Evolutionary conservation across 768 basidiomycete genomes (phyloP), one percentile per base, ranked within the genome.

Genomic region (Coprinopsis marcescibilis): DNA sequence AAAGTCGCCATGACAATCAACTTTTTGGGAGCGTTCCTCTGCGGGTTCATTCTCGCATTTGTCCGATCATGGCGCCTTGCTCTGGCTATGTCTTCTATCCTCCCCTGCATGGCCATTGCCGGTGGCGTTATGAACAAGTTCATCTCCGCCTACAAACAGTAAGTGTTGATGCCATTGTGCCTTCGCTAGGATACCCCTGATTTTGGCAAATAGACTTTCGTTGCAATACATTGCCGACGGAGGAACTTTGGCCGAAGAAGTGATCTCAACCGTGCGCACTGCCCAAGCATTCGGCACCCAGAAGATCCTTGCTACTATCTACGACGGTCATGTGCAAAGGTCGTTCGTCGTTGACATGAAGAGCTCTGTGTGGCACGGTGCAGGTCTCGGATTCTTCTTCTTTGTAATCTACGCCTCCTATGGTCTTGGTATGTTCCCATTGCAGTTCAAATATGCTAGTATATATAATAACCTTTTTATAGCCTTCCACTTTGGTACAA

Each of bases 221-320:
- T 72, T 89, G 36, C 73, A 80, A 42, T 68, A 80, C 32, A 71
- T 89, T n/a, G 85, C 85, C 4, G 75, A 78, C 1, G 80, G 79
- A 12, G 89, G 89, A 15, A 78, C 76, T 2, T 60, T 91, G 14
- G 89, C 89, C 0, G 89, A 93, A 61, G 90, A 92, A 61, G 87
- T 86, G 57, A 84, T 93, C 50, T 81, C 85, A 1, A 81, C 83
- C 32, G 68, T 92, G 44, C 78, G 89, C 11, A 89, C 86, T 0
- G 77, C 85, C 2, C 85, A 91, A 43, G 89, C 90, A 0, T 93
- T 93, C 51, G 86, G 85, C 30, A 81, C 78, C 1, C 83, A 87
- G 64, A 62, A 57, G 7, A 70, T 68, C 24, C 67, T 93, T 34
- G 52, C 75, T 2, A 51, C 52, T 7, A 60, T 84, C 15, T 93